Evolutionary conservation across 192 early-diverging fungal species (phyloP), one percentile per base, ranked within the genome.

Genomic region (Jimgerdemannia lactiflua): DNA sequence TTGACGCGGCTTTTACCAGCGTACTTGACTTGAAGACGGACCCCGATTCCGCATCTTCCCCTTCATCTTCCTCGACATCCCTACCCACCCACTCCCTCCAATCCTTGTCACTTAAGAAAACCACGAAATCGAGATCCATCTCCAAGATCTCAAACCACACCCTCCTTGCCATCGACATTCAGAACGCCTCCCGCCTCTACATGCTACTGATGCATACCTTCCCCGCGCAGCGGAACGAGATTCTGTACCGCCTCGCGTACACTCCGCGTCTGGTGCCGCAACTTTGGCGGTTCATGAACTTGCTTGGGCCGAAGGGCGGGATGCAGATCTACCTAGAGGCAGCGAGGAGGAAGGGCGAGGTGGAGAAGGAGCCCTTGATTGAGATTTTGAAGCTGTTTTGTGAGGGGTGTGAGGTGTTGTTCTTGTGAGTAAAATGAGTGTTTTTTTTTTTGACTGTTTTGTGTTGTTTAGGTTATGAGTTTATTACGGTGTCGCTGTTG

Each of bases 321-420:
- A 84, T 92, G 81, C 44, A 75, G 3, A 85, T 92, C 39, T 92
- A 90, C 64, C 39, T 91, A 7, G 80, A 85, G 39, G 85, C 88
- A 6, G 83, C 92, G 2, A 78, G 82, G 42, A 69, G 66, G n/a
- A 41, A 43, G n/a, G 64, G 63, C 6, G 75, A 83, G 18, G 78
- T 88, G 3, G 79, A 85, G 4, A 83, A 84, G 18, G 91, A 93
- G 64, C 87, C 86, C 1, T 72, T 89, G 54, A 84, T 92, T 18
- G 74, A 83, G 2, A 79, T 92, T 17, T 73, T 93, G 3, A 84
- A 89, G 54, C 74, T 92, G 19, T 92, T 93, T 78, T 93, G 90
- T 73, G 88, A 91, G 70, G 73, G 72, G 9, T 85, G 84, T 64
- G 78, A 76, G n/a, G 64, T 90, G 11, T 85, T 90, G 39, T 89